Conservation (phyloP, 202 grass and related monocot species). For the Schoenoplectus triqueter region DNA sequence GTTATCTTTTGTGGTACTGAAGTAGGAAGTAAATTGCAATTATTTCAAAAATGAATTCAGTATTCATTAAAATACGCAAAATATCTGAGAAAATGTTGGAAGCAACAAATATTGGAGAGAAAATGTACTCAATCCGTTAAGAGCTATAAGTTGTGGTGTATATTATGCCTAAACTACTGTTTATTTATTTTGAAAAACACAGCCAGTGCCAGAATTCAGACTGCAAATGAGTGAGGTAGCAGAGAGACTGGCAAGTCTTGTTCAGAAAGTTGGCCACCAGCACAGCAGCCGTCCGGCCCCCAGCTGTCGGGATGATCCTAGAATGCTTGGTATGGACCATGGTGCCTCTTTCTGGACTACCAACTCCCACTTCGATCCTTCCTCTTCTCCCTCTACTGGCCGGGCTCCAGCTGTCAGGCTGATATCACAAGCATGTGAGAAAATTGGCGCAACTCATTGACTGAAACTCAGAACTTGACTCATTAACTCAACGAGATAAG, state of each 20-base stretch:
- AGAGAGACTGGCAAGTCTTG: constrained; percentile 64
- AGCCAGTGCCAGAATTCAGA: constrained; percentile 61
- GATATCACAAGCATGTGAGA: background rate
- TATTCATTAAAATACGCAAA: background rate
- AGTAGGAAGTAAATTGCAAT: constrained; percentile 21
- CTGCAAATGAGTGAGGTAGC: constrained; percentile 61
- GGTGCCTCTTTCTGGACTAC: constrained; percentile 68
- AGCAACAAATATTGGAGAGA: constrained; percentile 16
- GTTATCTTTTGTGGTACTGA: constrained; percentile 7
- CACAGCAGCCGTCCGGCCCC: constrained; percentile 27
- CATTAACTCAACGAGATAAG: background rate
- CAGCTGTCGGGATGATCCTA: background rate
- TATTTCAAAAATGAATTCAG: background rate
- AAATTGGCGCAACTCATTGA: background rate
- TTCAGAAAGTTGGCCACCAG: constrained; percentile 53
- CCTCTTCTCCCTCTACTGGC: constrained; percentile 46
- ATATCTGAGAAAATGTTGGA: constrained; percentile 5
- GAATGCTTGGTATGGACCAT: constrained; percentile 44
- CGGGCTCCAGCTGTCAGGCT: constrained; percentile 11
- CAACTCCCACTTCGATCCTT: constrained; percentile 62
- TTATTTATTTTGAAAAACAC: constrained; percentile 42
- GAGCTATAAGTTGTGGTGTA: background rate
- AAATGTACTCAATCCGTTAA: background rate
- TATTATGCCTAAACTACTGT: constrained; percentile 1
- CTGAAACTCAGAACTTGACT: no score